A percentile compares a stretch with the other conserved stretches of the same genome.
phyloP scores from a whole-genome alignment of 2,329 filamentous ascomycete genomes.

The Pseudocercospora fijiensis region DNA sequence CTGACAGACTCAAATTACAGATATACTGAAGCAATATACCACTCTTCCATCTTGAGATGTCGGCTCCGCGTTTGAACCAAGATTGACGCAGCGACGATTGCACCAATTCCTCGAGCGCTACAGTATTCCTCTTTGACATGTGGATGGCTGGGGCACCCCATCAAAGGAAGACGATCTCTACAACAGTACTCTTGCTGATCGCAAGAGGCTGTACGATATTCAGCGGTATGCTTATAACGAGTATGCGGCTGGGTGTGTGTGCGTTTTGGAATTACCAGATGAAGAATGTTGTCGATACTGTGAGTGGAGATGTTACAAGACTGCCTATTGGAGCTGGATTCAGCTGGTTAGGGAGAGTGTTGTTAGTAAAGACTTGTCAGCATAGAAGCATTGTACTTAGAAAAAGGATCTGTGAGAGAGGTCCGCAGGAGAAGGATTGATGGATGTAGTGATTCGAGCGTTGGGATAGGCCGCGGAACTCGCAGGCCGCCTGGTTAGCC shows the following conservation, averaged over 20 bases:
- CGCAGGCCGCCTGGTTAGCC: not conserved
- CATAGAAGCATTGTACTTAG: not conserved
- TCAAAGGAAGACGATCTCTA: conserved; percentile 13
- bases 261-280: conserved; percentile 18
- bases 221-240: conserved; percentile 38
- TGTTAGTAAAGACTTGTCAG: not conserved
- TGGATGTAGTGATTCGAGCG: not conserved
- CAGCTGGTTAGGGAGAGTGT: not conserved
- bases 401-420: not conserved
- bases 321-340: conserved; percentile 13
- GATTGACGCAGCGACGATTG: not conserved
- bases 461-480: not conserved
- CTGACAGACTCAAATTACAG: not conserved
- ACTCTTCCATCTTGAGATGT: not conserved
- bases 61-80: not conserved
- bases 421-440: not conserved
- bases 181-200: conserved; percentile 37
- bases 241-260: conserved; percentile 37
- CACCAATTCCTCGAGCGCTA: not conserved
- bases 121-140: not conserved
- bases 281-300: conserved; percentile 6
- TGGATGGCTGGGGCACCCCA: not conserved
- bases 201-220: conserved; percentile 36
- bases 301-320: conserved; percentile 17
- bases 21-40: not conserved